phyloP scores from a whole-genome alignment of 495 filamentous ascomycete genomes.

The Xylona heveae region DNA sequence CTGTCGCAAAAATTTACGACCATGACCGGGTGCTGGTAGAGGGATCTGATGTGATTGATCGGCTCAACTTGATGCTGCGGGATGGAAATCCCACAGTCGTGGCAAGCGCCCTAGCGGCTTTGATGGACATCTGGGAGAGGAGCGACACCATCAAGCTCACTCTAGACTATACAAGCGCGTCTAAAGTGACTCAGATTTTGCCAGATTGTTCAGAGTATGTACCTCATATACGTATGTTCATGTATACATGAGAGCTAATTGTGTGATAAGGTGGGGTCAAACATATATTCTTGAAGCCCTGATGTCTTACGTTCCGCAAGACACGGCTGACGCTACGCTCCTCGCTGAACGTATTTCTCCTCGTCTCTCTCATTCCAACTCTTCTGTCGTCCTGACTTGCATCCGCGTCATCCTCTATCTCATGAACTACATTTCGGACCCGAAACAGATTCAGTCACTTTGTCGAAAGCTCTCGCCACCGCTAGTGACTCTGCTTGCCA shows the following conservation, averaged over 20 bases:
- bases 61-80: conserved; percentile 69
- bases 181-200: conserved; percentile 90
- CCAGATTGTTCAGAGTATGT: conserved; percentile 92
- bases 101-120: conserved; percentile 69
- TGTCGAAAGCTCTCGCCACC: conserved; percentile 91
- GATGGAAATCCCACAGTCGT: conserved; percentile 97
- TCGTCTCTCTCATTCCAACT: conserved; percentile 88
- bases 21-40: conserved; percentile 86
- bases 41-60: conserved; percentile 74
- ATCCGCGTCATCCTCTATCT: conserved; percentile 92
- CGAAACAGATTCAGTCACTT: conserved; percentile 72
- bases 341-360: conserved; percentile 88
- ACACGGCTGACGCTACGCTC: conserved; percentile 64
- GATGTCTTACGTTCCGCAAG: conserved; percentile 95
- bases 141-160: conserved; percentile 95
- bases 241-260: background rate
- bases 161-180: conserved; percentile 91
- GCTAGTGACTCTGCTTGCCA: conserved; percentile 83
- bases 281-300: conserved; percentile 96
- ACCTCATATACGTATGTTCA: background rate
- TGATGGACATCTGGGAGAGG: conserved; percentile 98
- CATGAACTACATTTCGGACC: conserved; percentile 95
- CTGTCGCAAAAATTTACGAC: conserved; percentile 93
- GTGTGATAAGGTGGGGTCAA: conserved; percentile 59
- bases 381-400: conserved; percentile 85